These are phyloP conservation scores for Stemphylium beticola DNA, from an alignment of 2,329 filamentous ascomycete genomes.

Conservation along the genomic window DNA sequence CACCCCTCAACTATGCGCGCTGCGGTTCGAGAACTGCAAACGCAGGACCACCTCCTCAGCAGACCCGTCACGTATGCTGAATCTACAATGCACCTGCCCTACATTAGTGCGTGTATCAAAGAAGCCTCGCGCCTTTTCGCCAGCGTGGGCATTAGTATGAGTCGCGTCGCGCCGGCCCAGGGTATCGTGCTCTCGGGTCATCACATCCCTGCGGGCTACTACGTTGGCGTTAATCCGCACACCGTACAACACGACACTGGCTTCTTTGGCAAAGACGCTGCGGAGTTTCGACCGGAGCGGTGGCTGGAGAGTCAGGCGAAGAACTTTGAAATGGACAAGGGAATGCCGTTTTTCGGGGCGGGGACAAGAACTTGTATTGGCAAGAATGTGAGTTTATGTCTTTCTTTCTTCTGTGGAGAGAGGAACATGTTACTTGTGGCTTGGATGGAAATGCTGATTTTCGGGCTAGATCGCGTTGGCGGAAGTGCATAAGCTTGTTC, in stretches of 20 bases:
- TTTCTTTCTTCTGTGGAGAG: not conserved
- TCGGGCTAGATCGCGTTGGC: constrained; percentile 18
- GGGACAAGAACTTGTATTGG: constrained; percentile 32
- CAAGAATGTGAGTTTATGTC: constrained; percentile 21
- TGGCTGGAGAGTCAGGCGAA: constrained; percentile 49
- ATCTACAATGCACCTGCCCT: constrained; percentile 25
- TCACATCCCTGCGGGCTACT: constrained; percentile 44
- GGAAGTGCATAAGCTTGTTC: constrained; percentile 21
- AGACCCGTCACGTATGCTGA: constrained; percentile 26
- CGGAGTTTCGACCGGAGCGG: constrained; percentile 56
- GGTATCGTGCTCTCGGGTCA: constrained; percentile 22
- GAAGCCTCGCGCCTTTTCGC: constrained; percentile 30
- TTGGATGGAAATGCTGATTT: not conserved
- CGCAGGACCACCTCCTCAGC: constrained; percentile 16
- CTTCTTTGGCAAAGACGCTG: constrained; percentile 55
- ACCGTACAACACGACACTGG: constrained; percentile 47
- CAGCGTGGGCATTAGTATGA: constrained; percentile 29
- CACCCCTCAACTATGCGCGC: constrained; percentile 30
- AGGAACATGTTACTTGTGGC: not conserved
- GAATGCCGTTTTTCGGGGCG: constrained; percentile 14
- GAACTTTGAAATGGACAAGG: constrained; percentile 26
- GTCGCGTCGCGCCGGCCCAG: constrained; percentile 30
- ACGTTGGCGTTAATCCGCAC: constrained; percentile 46
- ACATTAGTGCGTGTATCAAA: constrained; percentile 44
- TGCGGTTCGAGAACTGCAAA: constrained; percentile 28